Evolutionary conservation across 768 basidiomycete species (phyloP), one percentile per base, ranked within the genome.

Genomic region (Trametes punicea): DNA sequence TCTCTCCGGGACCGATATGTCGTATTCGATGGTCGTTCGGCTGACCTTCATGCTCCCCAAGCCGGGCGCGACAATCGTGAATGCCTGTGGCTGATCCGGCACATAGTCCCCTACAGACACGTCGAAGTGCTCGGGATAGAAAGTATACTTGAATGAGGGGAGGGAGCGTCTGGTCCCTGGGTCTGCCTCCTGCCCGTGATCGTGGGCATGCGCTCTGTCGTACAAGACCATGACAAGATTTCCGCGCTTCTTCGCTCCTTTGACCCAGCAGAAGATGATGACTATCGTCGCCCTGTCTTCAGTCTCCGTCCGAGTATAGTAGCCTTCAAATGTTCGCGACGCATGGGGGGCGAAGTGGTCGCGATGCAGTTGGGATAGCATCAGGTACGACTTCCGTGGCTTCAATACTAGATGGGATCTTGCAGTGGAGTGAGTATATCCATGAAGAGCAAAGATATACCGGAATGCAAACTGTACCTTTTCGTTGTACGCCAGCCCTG

Each of bases 221-320:
- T 67, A 64, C 21, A 60, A 59, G 50, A 64, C 59, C 36, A 60
- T 57, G 33, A 65, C 61, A 42, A 62, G 60, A 46, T 67, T 64
- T 18, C 50, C 26, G 26, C 62, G 64, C 16, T 51, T 16, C 26
- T 56, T 60, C 9, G 64, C 66, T 9, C 51, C 36, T 31, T 60
- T 60, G n/a, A 67, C 62, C 61, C 64, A 62, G 51, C 66, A 67
- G 58, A 65, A 65, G 42, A 67, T 65, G 59, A 65, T 27, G 6
- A 62, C 64, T 23, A 67, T 47, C 15, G 62, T 65, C 11, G 54
- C 64, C 18, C 66, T 64, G 50, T 61, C 61, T 9, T 61, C 60
- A 33, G 62, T 58, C 52, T 60, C 61, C 2, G 61, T 58, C 20
- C 66, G 64, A 9, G 62, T 57, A 52, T 67, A 67, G 55, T 61